Percentiles rank a stretch among this genome's conserved stretches.
Evolutionary conservation across 83 land plant genomes (phyloP).

Genomic region (Thuja plicata): DNA sequence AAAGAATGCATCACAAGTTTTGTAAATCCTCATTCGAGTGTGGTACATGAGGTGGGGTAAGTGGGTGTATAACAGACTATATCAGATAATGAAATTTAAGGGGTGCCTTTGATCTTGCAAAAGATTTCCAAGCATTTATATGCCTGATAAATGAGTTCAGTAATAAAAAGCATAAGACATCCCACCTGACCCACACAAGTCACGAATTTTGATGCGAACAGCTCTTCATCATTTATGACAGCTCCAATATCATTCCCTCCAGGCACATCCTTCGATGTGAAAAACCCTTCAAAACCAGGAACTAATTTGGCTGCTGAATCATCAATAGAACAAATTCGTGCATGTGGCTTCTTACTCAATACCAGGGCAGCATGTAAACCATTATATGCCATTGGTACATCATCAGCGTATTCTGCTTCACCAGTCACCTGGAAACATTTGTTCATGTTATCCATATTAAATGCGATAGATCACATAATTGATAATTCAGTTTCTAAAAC

Average conservation of each 20-base stretch:
- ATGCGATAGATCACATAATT: not conserved
- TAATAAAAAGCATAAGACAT: not conserved
- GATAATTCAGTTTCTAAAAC: not conserved
- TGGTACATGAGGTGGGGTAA: too few species aligned
- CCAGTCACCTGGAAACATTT: conserved; percentile 76
- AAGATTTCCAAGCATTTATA: not conserved
- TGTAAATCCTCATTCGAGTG: not conserved
- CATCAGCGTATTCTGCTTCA: conserved; percentile 94
- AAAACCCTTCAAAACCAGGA: conserved; percentile 87
- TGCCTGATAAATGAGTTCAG: not conserved
- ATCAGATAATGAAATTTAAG: not conserved
- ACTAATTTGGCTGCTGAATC: conserved; percentile 59
- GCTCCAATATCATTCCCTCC: conserved; percentile 79
- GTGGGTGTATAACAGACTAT: not conserved
- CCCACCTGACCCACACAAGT: conserved; percentile 97
- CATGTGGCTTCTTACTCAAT: conserved; percentile 90
- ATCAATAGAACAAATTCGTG: conserved; percentile 75
- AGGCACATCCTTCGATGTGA: conserved; percentile 76
- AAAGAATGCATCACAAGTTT: not conserved
- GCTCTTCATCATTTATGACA: conserved; percentile 76
- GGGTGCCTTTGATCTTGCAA: not conserved
- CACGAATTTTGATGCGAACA: conserved; percentile 83
- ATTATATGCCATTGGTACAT: conserved; percentile 65
- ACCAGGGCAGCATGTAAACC: conserved; percentile 85
- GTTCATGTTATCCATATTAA: not conserved